Evolutionary conservation across 225 moss, liverwort and hornwort species (phyloP), one percentile per base, ranked within the genome.

Genomic region (Pseudoscleropodium purum): DNA sequence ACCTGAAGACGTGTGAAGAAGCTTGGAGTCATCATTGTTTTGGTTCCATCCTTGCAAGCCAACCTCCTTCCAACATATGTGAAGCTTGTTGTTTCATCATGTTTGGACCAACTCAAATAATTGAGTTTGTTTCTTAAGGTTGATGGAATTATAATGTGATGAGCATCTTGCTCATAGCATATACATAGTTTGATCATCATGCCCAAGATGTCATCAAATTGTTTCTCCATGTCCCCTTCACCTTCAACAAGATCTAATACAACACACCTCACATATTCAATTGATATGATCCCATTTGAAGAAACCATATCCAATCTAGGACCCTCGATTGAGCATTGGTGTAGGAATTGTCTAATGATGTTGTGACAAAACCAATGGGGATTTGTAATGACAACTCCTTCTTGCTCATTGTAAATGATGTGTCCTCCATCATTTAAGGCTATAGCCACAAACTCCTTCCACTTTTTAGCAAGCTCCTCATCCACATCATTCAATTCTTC

Each of bases 321-420:
- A 51, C 66, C 77, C 7, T 13, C 0, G 1, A 19, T 39, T 13
- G 77, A 2, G 13, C 77, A 90, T 13, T 3, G 19, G 47, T 83
- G 8, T 11, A 90, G 62, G 6, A 90, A 70, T 13, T 84, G 7
- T 12, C 87, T 84, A 43, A 90, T 79, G 24, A 90, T 84, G 7
- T 90, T 16, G 18, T 90, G 87, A 9, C 79, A 90, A 62, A 90
- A 90, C 84, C 90, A 90, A 84, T 90, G 90, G 7, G 79, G 90
- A 62, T 90, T 52, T 0, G 84, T 90, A 7, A 90, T 87, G 27
- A 87, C 31, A 49, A 33, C 9, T 47, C 86, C 21, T 79, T 62
- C 84, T 78, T 21, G 7, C 10, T 87, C 60, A 59, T 80, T 39
- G 41, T 80, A 79, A 63, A 63, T 41, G 79, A 80, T 60, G 45